phyloP scores from a whole-genome alignment of 371 early-diverging fungal species.

The Parasitella parasitica region DNA sequence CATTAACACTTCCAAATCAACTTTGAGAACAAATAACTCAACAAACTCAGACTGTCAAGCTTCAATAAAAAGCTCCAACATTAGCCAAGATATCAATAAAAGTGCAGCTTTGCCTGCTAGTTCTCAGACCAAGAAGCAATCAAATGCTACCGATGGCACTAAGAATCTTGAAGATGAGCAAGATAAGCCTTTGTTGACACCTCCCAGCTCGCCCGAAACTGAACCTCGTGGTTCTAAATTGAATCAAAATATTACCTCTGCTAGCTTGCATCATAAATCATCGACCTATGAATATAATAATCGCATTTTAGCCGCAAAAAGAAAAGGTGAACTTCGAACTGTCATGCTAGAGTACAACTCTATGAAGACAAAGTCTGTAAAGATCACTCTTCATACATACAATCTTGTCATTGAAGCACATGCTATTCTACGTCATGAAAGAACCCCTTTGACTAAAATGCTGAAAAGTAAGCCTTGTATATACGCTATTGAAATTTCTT shows the following conservation, averaged over 20 bases:
- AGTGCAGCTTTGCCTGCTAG: not conserved
- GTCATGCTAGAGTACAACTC: slow-evolving; percentile 33
- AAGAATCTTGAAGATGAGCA: not conserved
- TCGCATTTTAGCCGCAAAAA: slow-evolving; percentile 32
- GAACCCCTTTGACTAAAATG: slow-evolving; percentile 33
- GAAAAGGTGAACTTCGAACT: slow-evolving; percentile 34
- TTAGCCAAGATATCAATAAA: not conserved
- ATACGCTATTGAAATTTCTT: no score
- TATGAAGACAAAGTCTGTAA: slow-evolving; percentile 31
- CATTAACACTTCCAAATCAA: not conserved
- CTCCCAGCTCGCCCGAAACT: slow-evolving; percentile 12
- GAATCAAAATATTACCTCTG: not conserved
- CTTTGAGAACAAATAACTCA: not conserved
- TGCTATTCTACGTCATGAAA: slow-evolving; percentile 40
- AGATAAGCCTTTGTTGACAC: slow-evolving; percentile 4
- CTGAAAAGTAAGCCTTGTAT: slow-evolving; percentile 35
- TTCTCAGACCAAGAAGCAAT: not conserved
- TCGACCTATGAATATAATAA: slow-evolving; percentile 22
- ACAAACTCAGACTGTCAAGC: no score
- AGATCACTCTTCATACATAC: slow-evolving; percentile 44
- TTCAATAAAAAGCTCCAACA: not conserved
- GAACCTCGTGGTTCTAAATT: not conserved
- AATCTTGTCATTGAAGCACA: slow-evolving; percentile 49
- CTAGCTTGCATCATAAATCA: not conserved
- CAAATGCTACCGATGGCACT: not conserved